Conservation (phyloP, 495 filamentous ascomycete species). For the Penicillium soppii region DNA sequence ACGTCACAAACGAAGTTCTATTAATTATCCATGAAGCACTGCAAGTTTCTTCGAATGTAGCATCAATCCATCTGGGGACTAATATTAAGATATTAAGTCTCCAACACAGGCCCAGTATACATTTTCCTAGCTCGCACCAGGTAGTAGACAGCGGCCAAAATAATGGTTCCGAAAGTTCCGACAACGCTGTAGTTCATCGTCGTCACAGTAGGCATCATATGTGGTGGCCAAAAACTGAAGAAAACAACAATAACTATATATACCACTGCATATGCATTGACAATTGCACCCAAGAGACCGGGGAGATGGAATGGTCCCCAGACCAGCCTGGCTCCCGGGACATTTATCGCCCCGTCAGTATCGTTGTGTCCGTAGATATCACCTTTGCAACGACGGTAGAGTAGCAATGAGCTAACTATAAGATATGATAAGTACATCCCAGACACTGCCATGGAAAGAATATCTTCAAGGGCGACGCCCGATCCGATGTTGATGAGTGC, state of each 20-base stretch:
- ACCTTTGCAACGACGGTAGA: conserved; percentile 36
- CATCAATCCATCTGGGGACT: not conserved
- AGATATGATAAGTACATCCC: conserved; percentile 42
- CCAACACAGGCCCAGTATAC: conserved; percentile 30
- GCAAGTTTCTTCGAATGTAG: no score
- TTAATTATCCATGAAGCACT: no score
- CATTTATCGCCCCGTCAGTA: conserved; percentile 16
- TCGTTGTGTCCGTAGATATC: conserved; percentile 16
- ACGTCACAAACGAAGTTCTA: no score
- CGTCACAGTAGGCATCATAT: conserved; percentile 30
- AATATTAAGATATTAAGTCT: not conserved
- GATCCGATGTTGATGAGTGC: conserved; percentile 46
- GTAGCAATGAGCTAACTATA: conserved; percentile 37
- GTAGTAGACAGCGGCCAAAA: conserved; percentile 35
- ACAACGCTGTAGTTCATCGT: conserved; percentile 50
- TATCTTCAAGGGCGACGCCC: conserved; percentile 37
- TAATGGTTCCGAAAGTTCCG: conserved; percentile 34
- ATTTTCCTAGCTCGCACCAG: conserved; percentile 21
- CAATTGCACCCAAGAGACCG: conserved; percentile 40
- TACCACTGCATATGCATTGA: conserved; percentile 40
- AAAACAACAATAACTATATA: conserved; percentile 39
- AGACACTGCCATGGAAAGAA: conserved; percentile 41
- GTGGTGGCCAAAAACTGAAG: conserved; percentile 45
- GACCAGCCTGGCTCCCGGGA: conserved; percentile 32
- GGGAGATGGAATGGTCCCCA: conserved; percentile 38